Conservation (phyloP, 2,329 filamentous ascomycete species). For the Paraconiothyrium sp. region DNA sequence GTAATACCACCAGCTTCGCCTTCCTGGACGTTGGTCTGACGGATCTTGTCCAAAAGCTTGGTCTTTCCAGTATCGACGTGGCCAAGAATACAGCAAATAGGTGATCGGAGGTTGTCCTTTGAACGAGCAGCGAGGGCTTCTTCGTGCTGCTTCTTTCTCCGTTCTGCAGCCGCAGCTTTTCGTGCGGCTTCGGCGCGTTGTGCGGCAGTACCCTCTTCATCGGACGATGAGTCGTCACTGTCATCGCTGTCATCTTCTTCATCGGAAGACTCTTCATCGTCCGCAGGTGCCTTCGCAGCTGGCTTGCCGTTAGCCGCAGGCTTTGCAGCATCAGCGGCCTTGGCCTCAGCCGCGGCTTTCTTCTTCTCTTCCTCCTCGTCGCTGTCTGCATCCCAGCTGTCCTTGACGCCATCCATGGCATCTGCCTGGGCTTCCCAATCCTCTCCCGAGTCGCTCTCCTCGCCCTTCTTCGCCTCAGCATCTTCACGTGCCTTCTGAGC, state of each 20-base stretch:
- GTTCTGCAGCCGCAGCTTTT: slow-evolving; percentile 88
- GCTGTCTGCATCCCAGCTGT: slow-evolving; percentile 91
- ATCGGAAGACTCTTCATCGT: slow-evolving; percentile 40
- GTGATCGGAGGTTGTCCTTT: slow-evolving; percentile 92
- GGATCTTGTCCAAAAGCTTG: slow-evolving; percentile 98
- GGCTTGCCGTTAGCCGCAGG: slow-evolving; percentile 29
- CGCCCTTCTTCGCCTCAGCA: slow-evolving; percentile 68
- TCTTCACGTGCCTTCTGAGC: slow-evolving; percentile 68
- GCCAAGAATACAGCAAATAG: slow-evolving; percentile 99
- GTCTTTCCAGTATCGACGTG: slow-evolving; percentile 99
- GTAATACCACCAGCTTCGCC: slow-evolving; percentile 99
- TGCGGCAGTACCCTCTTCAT: slow-evolving; percentile 79
- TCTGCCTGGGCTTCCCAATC: slow-evolving; percentile 90
- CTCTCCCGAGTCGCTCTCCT: slow-evolving; percentile 72
- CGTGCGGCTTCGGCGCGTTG: slow-evolving; percentile 76
- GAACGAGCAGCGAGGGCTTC: slow-evolving; percentile 90
- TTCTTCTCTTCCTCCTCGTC: slow-evolving; percentile 71
- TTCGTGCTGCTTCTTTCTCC: slow-evolving; percentile 88
- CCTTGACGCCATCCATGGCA: slow-evolving; percentile 80
- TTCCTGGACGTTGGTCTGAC: slow-evolving; percentile 98
- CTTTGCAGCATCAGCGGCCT: slow-evolving; percentile 43
- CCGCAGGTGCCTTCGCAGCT: slow-evolving; percentile 20
- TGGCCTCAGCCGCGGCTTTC: slow-evolving; percentile 15
- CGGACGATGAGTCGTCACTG: slow-evolving; percentile 72
- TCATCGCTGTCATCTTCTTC: slow-evolving; percentile 54